A percentile compares a stretch with the other conserved stretches of the same genome.
phyloP scores from a whole-genome alignment of 1,284 basidiomycete species.

The Sporisorium graminicola region DNA sequence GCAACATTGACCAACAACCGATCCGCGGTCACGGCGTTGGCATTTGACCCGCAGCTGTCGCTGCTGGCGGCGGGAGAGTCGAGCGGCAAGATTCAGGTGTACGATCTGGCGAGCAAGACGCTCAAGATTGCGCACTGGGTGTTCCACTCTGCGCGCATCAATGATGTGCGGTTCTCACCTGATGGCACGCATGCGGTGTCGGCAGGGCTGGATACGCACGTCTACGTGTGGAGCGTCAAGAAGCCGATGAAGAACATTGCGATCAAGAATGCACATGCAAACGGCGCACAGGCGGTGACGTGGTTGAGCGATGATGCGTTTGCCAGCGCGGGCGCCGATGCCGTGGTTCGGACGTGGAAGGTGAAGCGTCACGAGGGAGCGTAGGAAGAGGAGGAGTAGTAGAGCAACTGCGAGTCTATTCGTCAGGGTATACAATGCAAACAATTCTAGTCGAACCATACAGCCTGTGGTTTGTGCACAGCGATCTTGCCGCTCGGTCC shows the following conservation, averaged over 20 bases:
- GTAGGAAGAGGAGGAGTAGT: no score
- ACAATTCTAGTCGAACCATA: conserved; percentile 18
- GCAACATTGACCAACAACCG: conserved; percentile 76
- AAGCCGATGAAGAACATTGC: conserved; percentile 83
- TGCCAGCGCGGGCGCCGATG: conserved; percentile 85
- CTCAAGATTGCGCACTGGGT: conserved; percentile 76
- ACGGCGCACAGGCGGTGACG: conserved; percentile 77
- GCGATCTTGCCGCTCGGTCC: conserved; percentile 24
- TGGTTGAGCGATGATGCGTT: conserved; percentile 80
- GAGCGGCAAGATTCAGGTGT: conserved; percentile 82
- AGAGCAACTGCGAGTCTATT: no score
- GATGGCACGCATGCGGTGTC: conserved; percentile 80
- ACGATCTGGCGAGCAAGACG: conserved; percentile 74
- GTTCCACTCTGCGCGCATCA: conserved; percentile 85
- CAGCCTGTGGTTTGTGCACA: conserved; percentile 15
- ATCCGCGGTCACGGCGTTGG: conserved; percentile 77
- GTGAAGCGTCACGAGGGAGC: conserved; percentile 35
- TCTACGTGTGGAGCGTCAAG: conserved; percentile 87
- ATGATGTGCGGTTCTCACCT: conserved; percentile 82
- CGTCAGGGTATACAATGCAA: neutral
- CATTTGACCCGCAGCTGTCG: conserved; percentile 83
- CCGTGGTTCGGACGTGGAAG: conserved; percentile 56
- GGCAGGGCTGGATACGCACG: conserved; percentile 78
- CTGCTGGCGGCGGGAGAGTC: conserved; percentile 79
- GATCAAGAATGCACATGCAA: conserved; percentile 74